Conservation (phyloP, 140 eudicot species). For the Flaveria floridana region DNA sequence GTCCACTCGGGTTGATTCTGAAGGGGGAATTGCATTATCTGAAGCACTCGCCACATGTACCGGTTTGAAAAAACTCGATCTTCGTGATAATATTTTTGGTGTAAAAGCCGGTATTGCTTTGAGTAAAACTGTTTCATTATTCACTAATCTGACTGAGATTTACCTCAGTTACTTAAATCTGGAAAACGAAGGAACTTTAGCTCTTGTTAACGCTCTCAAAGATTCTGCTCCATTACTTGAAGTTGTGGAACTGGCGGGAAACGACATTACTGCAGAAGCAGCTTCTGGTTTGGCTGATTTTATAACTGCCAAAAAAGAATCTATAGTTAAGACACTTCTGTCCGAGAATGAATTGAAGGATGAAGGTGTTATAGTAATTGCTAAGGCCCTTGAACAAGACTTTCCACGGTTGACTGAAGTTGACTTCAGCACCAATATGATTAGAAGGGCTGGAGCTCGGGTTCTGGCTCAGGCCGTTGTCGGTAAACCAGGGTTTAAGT, state of each 20-base stretch:
- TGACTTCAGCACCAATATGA: constrained; percentile 54
- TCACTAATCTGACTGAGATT: constrained; percentile 56
- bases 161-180: constrained; percentile 68
- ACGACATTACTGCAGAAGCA: constrained; percentile 62
- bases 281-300: constrained; percentile 54
- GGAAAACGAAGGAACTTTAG: constrained; percentile 58
- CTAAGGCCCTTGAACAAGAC: constrained; percentile 52
- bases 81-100: constrained; percentile 80
- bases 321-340: constrained; percentile 48
- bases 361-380: constrained; percentile 57
- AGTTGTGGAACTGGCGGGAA: constrained; percentile 77
- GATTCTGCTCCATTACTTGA: constrained; percentile 50
- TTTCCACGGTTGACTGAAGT: constrained; percentile 53
- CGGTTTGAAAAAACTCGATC: constrained; percentile 61
- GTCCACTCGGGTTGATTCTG: constrained; percentile 63
- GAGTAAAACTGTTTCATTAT: constrained; percentile 46
- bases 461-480: constrained; percentile 55
- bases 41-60: constrained; percentile 58
- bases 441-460: constrained; percentile 65
- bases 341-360: constrained; percentile 73
- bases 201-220: constrained; percentile 53
- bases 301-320: constrained; percentile 42
- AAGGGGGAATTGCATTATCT: constrained; percentile 64
- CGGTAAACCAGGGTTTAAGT: constrained; percentile 46
- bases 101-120: constrained; percentile 60